Evolutionary conservation across 2,329 filamentous ascomycete species (phyloP).

Genomic region (Verticillium zaregamsianum): DNA sequence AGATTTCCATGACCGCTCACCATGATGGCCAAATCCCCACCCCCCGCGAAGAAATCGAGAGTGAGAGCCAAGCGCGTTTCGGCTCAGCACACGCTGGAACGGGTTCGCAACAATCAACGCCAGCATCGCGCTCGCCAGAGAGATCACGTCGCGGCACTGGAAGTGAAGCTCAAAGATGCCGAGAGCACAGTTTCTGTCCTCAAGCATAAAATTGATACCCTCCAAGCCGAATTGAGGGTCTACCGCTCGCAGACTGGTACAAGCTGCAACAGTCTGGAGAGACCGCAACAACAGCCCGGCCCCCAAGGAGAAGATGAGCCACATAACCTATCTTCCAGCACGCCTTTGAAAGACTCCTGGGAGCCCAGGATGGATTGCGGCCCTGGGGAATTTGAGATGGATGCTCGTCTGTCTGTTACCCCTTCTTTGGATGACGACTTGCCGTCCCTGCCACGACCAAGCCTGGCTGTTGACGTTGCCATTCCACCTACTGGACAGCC

Average conservation of each 20-base stretch:
- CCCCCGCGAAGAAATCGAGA: not conserved
- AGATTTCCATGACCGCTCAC: not conserved
- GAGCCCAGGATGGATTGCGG: too few species aligned
- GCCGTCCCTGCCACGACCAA: too few species aligned
- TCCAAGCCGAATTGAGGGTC: not conserved
- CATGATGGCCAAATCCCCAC: not conserved
- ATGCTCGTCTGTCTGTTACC: too few species aligned
- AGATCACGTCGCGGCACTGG: constrained; percentile 32
- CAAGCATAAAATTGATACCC: not conserved
- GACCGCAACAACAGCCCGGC: not conserved
- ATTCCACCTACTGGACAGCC: too few species aligned
- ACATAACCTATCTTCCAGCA: not conserved
- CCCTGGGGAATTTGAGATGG: too few species aligned
- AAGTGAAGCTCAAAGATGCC: constrained; percentile 15
- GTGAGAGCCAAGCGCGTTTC: not conserved
- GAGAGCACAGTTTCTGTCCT: not conserved
- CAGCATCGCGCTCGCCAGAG: constrained; percentile 41
- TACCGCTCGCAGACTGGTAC: not conserved
- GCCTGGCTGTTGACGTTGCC: too few species aligned
- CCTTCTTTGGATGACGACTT: too few species aligned
- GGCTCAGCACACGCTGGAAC: constrained; percentile 23
- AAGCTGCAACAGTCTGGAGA: not conserved
- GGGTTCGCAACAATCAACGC: constrained; percentile 48
- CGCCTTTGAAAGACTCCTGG: too few species aligned
- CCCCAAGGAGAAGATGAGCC: not conserved